Evolutionary conservation across 306 rosid genomes (phyloP), one percentile per base, ranked within the genome.

Genomic region (Quercus dentata): DNA sequence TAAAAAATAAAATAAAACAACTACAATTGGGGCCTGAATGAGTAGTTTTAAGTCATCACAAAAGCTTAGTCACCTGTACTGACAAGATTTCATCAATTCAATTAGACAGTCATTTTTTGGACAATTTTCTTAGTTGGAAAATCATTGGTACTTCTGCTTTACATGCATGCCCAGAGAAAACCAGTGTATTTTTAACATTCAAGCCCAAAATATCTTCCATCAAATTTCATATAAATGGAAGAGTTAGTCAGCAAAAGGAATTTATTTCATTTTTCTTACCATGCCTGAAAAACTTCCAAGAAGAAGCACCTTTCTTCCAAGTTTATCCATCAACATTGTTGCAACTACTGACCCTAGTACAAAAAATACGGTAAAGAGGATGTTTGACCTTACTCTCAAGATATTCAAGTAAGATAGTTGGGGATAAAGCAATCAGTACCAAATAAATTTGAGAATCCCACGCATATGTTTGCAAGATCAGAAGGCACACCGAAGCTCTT

Each of bases 281-380:
- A 93, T 93, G 86, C 97, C 92, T 38, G 87, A 78, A 84, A 93
- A 93, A 80, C 97, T 93, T 78, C 97, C 91, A 56, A 93, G 79
- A 81, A 93, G 94, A 81, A 89, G 97, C 69, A 81, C 86, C 79
- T 86, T 93, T 69, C 97, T 84, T 81, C 97, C 97, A 77, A 93
- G 93, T 88, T 93, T 93, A 88, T 93, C 97, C 97, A 91, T 89
- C 83, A 93, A 72, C 78, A 87, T 89, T 90, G 88, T 93, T 74
- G 97, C 92, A 79, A 87, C 33, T 46, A 89, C 28, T 52, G 97
- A 93, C 49, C 97, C 97, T 93, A 56, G 71, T 23, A 81, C 69
- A 79, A 73, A 68, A 23, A 80, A 73, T 13, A 80, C 71, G 59
- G 28, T 73, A 73, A 62, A 83, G 44, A 76, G 57, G 72, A 85